These are phyloP conservation scores for Pigoraptor vietnamica DNA, from an alignment of 78 protist species.

Conservation along the genomic window DNA sequence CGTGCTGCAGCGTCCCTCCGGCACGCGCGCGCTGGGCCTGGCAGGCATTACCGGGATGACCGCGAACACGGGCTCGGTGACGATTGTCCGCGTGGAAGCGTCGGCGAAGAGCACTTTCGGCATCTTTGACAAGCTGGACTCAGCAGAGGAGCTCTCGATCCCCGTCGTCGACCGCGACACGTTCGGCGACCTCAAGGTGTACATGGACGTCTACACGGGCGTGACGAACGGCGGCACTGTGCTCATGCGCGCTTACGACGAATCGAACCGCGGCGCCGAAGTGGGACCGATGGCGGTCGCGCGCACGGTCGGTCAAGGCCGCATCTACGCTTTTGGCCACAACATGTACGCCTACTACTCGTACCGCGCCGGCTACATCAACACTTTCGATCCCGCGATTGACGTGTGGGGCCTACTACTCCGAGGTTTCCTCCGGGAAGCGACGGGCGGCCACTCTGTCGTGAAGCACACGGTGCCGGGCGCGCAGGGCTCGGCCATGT, in stretches of 20 bases:
- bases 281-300: neutral
- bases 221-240: neutral
- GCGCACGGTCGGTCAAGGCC: neutral
- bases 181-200: neutral
- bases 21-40: neutral
- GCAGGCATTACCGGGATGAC: neutral
- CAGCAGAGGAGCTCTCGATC: neutral
- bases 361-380: neutral
- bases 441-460: neutral
- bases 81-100: neutral
- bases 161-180: neutral
- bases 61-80: neutral
- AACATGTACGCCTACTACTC: neutral
- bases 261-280: neutral
- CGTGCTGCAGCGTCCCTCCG: neutral
- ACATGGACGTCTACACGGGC: neutral
- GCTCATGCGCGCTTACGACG: neutral
- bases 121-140: neutral
- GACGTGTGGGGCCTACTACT: neutral
- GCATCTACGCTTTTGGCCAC: neutral
- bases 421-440: neutral
- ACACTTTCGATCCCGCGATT: neutral
- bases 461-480: neutral
- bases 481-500: neutral
- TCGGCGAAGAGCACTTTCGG: neutral